Base-by-base conservation (phyloP, 2,329 filamentous ascomycete genomes). In the Huntiella moniliformis region DNA sequence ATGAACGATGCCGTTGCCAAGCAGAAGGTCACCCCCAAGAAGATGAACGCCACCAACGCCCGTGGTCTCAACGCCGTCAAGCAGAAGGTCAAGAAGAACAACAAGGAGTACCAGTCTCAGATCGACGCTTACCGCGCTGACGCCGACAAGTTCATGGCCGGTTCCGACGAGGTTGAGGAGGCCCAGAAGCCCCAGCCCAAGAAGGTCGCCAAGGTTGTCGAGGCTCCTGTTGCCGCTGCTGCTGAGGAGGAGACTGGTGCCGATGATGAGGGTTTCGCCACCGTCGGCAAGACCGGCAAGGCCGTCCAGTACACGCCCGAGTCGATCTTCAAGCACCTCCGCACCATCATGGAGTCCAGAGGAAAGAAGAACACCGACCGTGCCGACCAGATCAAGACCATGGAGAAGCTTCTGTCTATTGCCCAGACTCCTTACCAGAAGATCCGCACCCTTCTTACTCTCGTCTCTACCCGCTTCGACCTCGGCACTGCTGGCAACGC, bases 331-430 rank as follows among this genome's bases (percentile, higher is more conserved):
- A 98, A 98, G 71, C 86, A 96, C 63, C 73, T 98, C 44, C 78
- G 88, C 48, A 75, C 78, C 44, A 96, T 98, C 58, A 71, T 96
- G 60, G 91, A 98, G 68, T 87, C 88, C 49, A 77, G 91, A 68
- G 91, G 91, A 61, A 92, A 94, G 72, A 98, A 98, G 76, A 96
- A 96, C 70, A 95, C 91, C 53, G 91, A 98, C 63, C 80, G 86
- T 42, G 60, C 75, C 40, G 91, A 98, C 66, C 91, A 98, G 66
- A 96, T 98, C 64, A 80, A 81, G 63, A 80, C 88, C 44, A 93
- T 98, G 86, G 91, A 96, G 73, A 94, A 87, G 69, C 74, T 98
- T 45, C 68, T 79, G 57, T 86, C 94, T 60, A 87, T 98, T 53
- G 77, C 91, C 53, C 74, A 73, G 57, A 91, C 80, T 45, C 86